Conservation (phyloP, 305 asterid species). For the Withania somnifera region DNA sequence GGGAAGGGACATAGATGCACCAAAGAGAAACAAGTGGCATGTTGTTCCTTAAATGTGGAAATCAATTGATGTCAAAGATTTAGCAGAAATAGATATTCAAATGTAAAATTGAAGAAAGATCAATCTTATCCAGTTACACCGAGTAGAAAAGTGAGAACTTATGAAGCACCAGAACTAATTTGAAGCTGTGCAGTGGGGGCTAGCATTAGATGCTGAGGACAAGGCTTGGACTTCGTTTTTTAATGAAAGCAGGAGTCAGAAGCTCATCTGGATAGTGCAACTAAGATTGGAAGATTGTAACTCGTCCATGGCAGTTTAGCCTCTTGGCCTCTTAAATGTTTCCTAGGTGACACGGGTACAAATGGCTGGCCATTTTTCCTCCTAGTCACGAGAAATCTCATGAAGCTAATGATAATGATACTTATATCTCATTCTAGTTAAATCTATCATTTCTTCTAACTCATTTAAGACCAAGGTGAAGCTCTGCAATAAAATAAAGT, state of each 20-base stretch:
- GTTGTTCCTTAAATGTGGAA: neutral
- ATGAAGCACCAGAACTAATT: neutral
- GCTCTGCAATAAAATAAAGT: neutral
- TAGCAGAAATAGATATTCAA: neutral
- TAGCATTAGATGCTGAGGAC: neutral
- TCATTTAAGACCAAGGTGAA: neutral
- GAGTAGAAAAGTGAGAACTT: neutral
- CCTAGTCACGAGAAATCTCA: too few relatives aligned
- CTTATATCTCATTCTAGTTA: neutral
- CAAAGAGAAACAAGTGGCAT: neutral
- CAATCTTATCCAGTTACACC: neutral
- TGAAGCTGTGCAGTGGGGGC: neutral
- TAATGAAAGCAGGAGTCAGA: neutral
- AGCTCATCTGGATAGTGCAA: neutral
- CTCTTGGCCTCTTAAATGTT: neutral
- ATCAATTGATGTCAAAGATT: neutral
- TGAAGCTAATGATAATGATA: too few relatives aligned
- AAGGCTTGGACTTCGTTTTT: neutral
- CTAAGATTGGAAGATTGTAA: neutral
- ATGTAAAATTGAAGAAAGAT: neutral
- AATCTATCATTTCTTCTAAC: neutral
- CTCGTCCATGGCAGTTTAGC: neutral
- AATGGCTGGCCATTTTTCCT: neutral
- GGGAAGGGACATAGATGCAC: too few relatives aligned
- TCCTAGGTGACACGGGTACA: neutral